Percentiles rank a stretch among this genome's conserved stretches.
Evolutionary conservation across 1,284 basidiomycete genomes (phyloP).

Genomic region (Termitomyces sp.): DNA sequence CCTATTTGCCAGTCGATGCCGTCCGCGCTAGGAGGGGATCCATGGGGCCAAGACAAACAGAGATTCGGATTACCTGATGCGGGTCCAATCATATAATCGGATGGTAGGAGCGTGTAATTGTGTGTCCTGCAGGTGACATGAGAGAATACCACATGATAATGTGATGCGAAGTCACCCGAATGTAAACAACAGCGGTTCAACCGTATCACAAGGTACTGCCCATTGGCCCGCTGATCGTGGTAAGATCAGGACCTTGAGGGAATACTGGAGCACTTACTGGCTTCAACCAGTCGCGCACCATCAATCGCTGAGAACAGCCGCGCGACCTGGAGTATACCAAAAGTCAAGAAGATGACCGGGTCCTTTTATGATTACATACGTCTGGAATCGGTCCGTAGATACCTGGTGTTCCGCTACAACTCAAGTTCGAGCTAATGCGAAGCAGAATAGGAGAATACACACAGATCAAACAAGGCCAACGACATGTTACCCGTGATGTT

Average conservation of each 20-base stretch:
- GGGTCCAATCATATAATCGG: conserved; percentile 80
- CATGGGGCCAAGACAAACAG: conserved; percentile 81
- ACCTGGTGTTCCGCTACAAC: conserved; percentile 64
- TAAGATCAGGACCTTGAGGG: not conserved
- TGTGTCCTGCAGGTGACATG: conserved; percentile 34
- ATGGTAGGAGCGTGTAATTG: conserved; percentile 68
- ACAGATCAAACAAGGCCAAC: conserved; percentile 76
- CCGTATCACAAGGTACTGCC: conserved; percentile 76
- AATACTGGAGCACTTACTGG: conserved; percentile 28
- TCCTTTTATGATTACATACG: conserved; percentile 34
- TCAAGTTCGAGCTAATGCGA: conserved; percentile 1
- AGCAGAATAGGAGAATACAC: conserved; percentile 23
- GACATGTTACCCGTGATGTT: conserved; percentile 50
- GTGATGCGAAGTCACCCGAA: conserved; percentile 54
- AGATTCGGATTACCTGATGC: conserved; percentile 58
- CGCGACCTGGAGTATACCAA: conserved; percentile 46
- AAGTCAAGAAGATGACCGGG: not conserved
- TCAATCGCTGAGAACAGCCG: conserved; percentile 61
- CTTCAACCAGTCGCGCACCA: conserved; percentile 67
- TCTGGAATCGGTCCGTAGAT: conserved; percentile 81
- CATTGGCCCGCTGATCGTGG: conserved; percentile 58
- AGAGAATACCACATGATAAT: conserved; percentile 2
- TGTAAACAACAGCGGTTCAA: conserved; percentile 61
- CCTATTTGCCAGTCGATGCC: conserved; percentile 87
- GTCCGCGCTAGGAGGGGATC: conserved; percentile 59